Evolutionary conservation across 495 filamentous ascomycete genomes (phyloP), one percentile per base, ranked within the genome.

Genomic region (Aspergillus taichungensis): DNA sequence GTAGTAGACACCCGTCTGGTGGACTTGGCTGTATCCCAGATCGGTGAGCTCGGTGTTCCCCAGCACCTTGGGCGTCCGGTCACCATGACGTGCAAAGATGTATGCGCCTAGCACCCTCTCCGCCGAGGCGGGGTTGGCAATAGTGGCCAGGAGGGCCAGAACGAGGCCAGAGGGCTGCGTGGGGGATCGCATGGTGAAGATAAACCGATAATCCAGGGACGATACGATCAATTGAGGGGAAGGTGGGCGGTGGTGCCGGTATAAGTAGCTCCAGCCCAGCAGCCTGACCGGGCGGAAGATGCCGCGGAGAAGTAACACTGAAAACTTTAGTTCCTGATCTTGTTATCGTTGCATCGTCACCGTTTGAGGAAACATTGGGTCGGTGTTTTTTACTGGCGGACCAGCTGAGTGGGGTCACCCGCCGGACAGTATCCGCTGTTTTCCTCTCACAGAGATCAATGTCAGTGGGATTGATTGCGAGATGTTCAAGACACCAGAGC

Each of bases 41-140:
- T 74, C 65, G 14, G 80, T 83, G 49, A 84, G 61, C 46, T 70
- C 60, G 28, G 76, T 66, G 24, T 69, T 74, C 10, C 75, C 67
- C 11, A 68, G 60, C 3, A 68, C 56, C 52, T 83, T 82, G 1
- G 78, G 49, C 0, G 78, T 79, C 13, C 80, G 73, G 53, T 83
- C 80, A 30, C 80, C 80, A 66, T 83, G 80, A 13, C 80, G 77
- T 13, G 77, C 69, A 61, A 79, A 83, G 55, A 84, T 72, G 56
- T 78, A 81, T 8, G 73, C 75, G 3, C 80, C 76, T 31, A 83
- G 66, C 24, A 85, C 65, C 6, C 75, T 85, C 62, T 78, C 75
- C 32, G 69, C 77, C 40, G 67, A 73, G 9, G 65, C 70, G 8
- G 69, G 56, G 5, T 65, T 58, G 9, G 50, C 48, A n/a, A 59